These are phyloP conservation scores for Trichosporon sp. DNA, from an alignment of 1,284 basidiomycete genomes.

Conservation along the genomic window DNA sequence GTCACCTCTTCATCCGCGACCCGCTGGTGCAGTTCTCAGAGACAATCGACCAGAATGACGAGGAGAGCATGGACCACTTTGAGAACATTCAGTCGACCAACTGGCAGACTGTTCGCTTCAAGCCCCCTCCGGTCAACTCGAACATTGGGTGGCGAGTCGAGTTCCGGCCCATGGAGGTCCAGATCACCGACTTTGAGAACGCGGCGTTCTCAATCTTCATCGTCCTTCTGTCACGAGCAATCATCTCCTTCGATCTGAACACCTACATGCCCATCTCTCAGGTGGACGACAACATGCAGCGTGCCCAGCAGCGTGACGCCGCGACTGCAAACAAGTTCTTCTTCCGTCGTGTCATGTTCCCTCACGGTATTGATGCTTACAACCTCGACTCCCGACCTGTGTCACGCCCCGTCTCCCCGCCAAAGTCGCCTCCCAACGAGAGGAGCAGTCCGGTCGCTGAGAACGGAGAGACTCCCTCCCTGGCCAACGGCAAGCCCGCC, in stretches of 20 bases:
- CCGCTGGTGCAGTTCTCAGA: conserved; percentile 94
- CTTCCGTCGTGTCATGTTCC: conserved; percentile 83
- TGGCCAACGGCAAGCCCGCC: background rate
- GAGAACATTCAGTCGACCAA: conserved; percentile 99
- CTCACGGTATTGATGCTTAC: conserved; percentile 48
- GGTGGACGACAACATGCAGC: conserved; percentile 96
- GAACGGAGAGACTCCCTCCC: background rate
- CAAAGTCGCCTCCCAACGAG: conserved; percentile 21
- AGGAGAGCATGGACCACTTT: conserved; percentile 85
- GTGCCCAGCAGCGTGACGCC: conserved; percentile 81
- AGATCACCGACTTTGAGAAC: conserved; percentile 98
- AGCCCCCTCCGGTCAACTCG: conserved; percentile 88
- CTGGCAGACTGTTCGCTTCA: conserved; percentile 99
- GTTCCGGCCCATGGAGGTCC: conserved; percentile 98
- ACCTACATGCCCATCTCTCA: conserved; percentile 97
- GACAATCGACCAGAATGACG: conserved; percentile 86
- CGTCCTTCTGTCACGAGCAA: conserved; percentile 87
- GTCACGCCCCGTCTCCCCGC: conserved; percentile 10
- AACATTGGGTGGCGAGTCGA: conserved; percentile 97
- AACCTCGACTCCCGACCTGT: conserved; percentile 39
- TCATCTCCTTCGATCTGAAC: conserved; percentile 84
- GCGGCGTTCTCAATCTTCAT: conserved; percentile 94
- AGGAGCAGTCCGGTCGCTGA: conserved; percentile 1
- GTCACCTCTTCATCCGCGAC: conserved; percentile 96
- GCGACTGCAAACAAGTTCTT: conserved; percentile 68